These are phyloP conservation scores for Theileria parva DNA, from an alignment of 169 alveolate species.

Conservation along the genomic window DNA sequence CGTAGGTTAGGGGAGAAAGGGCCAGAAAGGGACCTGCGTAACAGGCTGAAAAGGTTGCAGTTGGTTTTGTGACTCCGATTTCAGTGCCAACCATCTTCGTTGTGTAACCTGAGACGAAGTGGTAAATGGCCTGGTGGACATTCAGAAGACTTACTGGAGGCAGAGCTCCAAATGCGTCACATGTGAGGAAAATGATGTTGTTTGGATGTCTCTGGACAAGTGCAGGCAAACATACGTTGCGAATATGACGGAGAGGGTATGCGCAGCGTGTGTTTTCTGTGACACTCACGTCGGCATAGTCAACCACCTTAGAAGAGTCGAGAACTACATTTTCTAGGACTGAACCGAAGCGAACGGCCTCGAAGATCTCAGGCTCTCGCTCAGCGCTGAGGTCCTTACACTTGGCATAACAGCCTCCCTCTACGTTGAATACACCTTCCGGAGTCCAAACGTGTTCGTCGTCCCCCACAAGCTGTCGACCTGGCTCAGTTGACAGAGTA, in stretches of 20 bases:
- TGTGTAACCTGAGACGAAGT: slow-evolving; percentile 94
- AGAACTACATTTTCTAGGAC: slow-evolving; percentile 89
- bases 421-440: slow-evolving; percentile 94
- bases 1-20: slow-evolving; percentile 92
- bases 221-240: slow-evolving; percentile 92
- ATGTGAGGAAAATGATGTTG: slow-evolving; percentile 90
- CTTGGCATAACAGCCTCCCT: slow-evolving; percentile 97
- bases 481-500: slow-evolving; percentile 94
- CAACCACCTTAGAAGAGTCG: slow-evolving; percentile 85
- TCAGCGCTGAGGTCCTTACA: slow-evolving; percentile 85
- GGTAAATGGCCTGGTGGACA: slow-evolving; percentile 90
- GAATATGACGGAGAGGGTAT: slow-evolving; percentile 91
- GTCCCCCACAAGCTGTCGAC: slow-evolving; percentile 92
- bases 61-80: slow-evolving; percentile 89
- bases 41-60: slow-evolving; percentile 95
- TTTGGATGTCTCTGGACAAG: slow-evolving; percentile 89
- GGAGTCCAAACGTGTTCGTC: slow-evolving; percentile 98
- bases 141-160: slow-evolving; percentile 92
- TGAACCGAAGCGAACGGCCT: slow-evolving; percentile 89
- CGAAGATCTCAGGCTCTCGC: slow-evolving; percentile 94
- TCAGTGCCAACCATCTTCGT: slow-evolving; percentile 95
- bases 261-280: slow-evolving; percentile 93
- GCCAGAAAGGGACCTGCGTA: slow-evolving; percentile 95
- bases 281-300: slow-evolving; percentile 84
- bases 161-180: slow-evolving; percentile 96